phyloP scores from a whole-genome alignment of 2,329 filamentous ascomycete species.

The Aspergillus udagawae region DNA sequence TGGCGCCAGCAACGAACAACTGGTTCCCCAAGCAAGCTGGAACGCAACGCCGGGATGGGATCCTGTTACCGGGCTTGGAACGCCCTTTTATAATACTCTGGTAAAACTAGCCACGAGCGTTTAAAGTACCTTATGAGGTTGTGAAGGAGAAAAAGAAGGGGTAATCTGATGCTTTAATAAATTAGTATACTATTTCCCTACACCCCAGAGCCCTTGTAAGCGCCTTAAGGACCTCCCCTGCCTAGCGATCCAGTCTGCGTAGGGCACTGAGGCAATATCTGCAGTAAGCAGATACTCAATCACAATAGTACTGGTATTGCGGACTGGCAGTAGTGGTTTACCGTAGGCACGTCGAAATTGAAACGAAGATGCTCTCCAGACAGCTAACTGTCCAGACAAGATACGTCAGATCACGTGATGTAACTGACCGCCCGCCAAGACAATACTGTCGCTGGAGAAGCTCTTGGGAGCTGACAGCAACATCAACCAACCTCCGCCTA shows the following conservation, averaged over 20 bases:
- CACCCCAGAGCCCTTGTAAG: too few species aligned
- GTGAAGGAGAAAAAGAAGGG: too few species aligned
- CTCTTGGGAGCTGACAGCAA: conserved; percentile 15
- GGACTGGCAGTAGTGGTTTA: too few species aligned
- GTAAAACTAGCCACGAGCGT: conserved; percentile 8
- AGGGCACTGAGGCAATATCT: background rate
- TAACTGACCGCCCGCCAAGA: conserved; percentile 3
- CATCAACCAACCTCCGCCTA: conserved; percentile 6
- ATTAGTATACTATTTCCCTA: too few species aligned
- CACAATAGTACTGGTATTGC: too few species aligned
- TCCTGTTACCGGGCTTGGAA: conserved; percentile 44
- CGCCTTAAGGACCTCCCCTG: too few species aligned
- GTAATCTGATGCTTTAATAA: too few species aligned
- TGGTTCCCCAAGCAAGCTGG: conserved; percentile 47
- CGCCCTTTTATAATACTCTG: conserved; percentile 15
- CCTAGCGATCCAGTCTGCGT: too few species aligned
- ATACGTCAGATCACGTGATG: conserved; percentile 2
- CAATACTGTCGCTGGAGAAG: conserved; percentile 4
- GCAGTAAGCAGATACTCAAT: background rate
- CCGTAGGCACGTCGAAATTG: too few species aligned
- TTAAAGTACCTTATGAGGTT: background rate
- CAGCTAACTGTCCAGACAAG: background rate
- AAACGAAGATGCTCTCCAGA: too few species aligned
- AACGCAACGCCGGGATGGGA: conserved; percentile 51
- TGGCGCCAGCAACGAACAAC: conserved; percentile 31